phyloP scores from a whole-genome alignment of 2,329 filamentous ascomycete species.

The Simplicillium sp. region DNA sequence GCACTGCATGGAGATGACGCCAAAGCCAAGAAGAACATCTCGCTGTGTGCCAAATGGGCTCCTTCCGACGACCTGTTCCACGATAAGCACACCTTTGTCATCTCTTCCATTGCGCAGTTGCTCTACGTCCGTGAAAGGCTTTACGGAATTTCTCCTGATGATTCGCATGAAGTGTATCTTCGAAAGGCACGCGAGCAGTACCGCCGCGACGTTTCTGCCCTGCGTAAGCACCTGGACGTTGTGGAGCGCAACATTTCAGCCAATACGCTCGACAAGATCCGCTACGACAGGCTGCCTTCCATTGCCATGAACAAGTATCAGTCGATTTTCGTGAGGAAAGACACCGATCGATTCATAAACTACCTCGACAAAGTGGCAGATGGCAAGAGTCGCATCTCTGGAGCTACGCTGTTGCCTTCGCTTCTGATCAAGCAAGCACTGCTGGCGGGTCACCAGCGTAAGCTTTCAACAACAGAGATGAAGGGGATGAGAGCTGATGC shows the following conservation, averaged over 20 bases:
- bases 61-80: slow-evolving; percentile 45
- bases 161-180: slow-evolving; percentile 39
- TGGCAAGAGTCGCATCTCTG: slow-evolving; percentile 42
- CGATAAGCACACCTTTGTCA: slow-evolving; percentile 48
- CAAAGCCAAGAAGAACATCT: slow-evolving; percentile 33
- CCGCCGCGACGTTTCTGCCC: slow-evolving; percentile 38
- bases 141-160: slow-evolving; percentile 19
- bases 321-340: slow-evolving; percentile 37
- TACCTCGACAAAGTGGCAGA: slow-evolving; percentile 39
- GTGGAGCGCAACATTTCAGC: slow-evolving; percentile 43
- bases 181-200: slow-evolving; percentile 44
- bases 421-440: slow-evolving; percentile 26
- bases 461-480: slow-evolving; percentile 9
- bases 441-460: neutral
- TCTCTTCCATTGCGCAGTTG: slow-evolving; percentile 47
- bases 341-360: slow-evolving; percentile 35
- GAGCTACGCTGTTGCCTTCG: slow-evolving; percentile 44
- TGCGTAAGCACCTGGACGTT: slow-evolving; percentile 41
- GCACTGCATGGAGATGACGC: slow-evolving; percentile 28
- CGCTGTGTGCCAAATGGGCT: slow-evolving; percentile 52
- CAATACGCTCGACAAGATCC: slow-evolving; percentile 36
- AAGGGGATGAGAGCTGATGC: slow-evolving; percentile 14
- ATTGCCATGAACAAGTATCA: slow-evolving; percentile 46
- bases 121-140: slow-evolving; percentile 28
- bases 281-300: slow-evolving; percentile 47